Conservation (phyloP, 1,284 basidiomycete species). For the Cutaneotrichosporon spelunceum region DNA sequence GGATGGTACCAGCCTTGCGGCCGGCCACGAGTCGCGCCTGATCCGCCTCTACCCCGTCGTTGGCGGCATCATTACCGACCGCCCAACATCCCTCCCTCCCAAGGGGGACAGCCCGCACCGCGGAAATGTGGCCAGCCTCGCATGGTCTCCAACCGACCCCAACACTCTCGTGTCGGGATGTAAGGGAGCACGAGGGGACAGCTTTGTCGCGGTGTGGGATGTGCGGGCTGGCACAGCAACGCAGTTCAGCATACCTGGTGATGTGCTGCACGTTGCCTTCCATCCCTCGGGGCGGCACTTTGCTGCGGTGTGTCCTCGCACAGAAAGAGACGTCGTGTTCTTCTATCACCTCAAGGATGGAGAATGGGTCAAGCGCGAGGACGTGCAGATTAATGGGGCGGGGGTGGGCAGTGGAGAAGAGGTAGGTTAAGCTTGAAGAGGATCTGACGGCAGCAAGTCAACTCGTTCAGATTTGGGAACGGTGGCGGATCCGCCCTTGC, state of each 20-base stretch:
- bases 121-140: constrained; percentile 39
- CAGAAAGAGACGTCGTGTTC: constrained; percentile 37
- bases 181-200: constrained; percentile 28
- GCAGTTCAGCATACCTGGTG: constrained; percentile 31
- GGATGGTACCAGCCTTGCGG: constrained; percentile 31
- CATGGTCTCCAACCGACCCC: constrained; percentile 43
- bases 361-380: constrained; percentile 37
- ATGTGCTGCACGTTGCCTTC: constrained; percentile 42
- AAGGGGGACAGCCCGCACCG: constrained; percentile 36
- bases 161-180: constrained; percentile 41
- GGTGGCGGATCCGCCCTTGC: constrained; percentile 37
- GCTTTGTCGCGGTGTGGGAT: constrained; percentile 40
- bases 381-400: constrained; percentile 36
- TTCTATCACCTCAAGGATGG: constrained; percentile 35
- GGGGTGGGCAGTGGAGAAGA: constrained; percentile 39
- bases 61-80: constrained; percentile 10
- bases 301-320: constrained; percentile 37
- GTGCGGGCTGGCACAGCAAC: constrained; percentile 22
- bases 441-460: constrained; percentile 35
- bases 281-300: constrained; percentile 44
- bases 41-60: constrained; percentile 19
- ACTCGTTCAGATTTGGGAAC: constrained; percentile 39
- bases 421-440: constrained; percentile 26
- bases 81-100: constrained; percentile 24
- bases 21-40: constrained; percentile 31